Conservation (phyloP, 495 filamentous ascomycete genomes). For the Trichoderma asperelloides region DNA sequence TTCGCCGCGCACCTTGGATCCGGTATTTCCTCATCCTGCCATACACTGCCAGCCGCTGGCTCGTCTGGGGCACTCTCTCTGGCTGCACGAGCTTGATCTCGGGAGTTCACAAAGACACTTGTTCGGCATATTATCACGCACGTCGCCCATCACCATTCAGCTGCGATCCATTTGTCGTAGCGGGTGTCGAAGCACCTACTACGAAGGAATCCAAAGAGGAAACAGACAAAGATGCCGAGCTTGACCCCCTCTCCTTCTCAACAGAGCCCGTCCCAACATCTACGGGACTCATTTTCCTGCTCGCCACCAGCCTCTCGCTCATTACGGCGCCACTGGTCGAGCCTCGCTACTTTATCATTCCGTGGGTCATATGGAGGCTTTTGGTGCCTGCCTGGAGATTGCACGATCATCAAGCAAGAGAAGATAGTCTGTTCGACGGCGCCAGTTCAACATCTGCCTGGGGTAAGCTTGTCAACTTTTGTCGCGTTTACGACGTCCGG, state of each 20-base stretch:
- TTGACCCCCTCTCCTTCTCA: slow-evolving; percentile 7
- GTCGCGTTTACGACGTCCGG: slow-evolving; percentile 18
- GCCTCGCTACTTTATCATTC: slow-evolving; percentile 87
- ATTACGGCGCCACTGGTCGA: slow-evolving; percentile 88
- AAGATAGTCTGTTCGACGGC: neutral
- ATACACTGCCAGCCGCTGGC: slow-evolving; percentile 46
- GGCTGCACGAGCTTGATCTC: slow-evolving; percentile 5
- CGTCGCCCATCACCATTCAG: neutral
- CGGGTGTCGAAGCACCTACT: neutral
- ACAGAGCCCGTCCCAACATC: slow-evolving; percentile 22
- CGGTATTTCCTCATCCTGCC: slow-evolving; percentile 57
- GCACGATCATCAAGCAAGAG: neutral
- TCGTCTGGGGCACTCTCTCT: slow-evolving; percentile 48
- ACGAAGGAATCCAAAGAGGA: neutral
- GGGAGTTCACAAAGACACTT: neutral
- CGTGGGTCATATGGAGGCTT: slow-evolving; percentile 89
- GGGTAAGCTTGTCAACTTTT: slow-evolving; percentile 12
- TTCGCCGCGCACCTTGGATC: slow-evolving; percentile 50
- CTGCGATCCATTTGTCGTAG: neutral
- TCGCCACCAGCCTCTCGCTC: slow-evolving; percentile 64
- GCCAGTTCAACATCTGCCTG: neutral
- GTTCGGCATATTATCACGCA: neutral
- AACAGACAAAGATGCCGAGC: neutral
- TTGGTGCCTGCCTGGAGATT: slow-evolving; percentile 50
- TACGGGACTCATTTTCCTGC: slow-evolving; percentile 54